Evolutionary conservation across 257 asterid genomes (phyloP).

Genomic region (Solanum pinnatisectum): DNA sequence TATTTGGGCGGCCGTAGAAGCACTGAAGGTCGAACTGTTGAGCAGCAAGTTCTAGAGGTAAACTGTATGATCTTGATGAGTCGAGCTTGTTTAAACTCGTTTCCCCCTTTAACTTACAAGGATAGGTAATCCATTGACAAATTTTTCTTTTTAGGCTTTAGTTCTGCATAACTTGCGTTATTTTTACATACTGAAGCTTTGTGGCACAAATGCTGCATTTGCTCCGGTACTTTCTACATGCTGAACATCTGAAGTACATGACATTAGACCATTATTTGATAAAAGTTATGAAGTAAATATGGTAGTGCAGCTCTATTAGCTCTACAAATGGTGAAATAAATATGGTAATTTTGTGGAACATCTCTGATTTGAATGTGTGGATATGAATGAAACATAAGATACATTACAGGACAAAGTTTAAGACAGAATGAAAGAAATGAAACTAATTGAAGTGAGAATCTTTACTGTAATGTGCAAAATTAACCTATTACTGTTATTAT

Average conservation of each 20-base stretch:
- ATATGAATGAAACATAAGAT: not conserved
- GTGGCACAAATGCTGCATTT: not conserved
- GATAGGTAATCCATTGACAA: not conserved
- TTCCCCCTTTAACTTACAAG: not conserved
- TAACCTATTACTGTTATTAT: not conserved
- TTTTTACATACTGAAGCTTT: not conserved
- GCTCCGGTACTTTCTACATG: not conserved
- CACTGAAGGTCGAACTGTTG: conserved; percentile 16
- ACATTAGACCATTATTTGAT: not conserved
- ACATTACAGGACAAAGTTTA: not conserved
- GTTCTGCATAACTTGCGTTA: not conserved
- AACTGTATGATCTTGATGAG: not conserved
- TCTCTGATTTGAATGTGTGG: not conserved
- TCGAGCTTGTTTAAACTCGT: not conserved
- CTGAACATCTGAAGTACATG: not conserved
- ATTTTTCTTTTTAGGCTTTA: not conserved
- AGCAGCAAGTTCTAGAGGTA: conserved; percentile 18
- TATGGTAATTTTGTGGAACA: not conserved
- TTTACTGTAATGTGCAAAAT: not conserved
- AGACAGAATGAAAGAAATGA: not conserved
- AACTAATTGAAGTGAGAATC: not conserved
- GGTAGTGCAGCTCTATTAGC: not conserved
- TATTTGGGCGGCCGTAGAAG: conserved; percentile 15
- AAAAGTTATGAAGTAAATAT: not conserved
- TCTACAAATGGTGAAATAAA: not conserved